Evolutionary conservation across 192 early-diverging fungal genomes (phyloP), one percentile per base, ranked within the genome.

Genomic region (Bifiguratus adelaidae): DNA sequence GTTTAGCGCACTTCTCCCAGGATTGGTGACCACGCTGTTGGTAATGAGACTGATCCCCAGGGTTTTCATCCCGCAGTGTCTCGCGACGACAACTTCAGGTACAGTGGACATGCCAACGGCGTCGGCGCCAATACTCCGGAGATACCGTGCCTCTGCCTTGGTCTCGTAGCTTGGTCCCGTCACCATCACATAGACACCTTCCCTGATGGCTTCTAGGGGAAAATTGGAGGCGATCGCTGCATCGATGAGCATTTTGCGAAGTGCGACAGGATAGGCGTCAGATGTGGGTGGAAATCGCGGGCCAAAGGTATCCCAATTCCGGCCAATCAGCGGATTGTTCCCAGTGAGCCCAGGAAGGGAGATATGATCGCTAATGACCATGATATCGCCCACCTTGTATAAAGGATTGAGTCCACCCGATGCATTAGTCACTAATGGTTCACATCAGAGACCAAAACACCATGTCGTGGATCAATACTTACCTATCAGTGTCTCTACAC

Each of bases 111-210:
- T 89, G 16, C 91, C 91, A 8, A 96, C 82, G 33, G 77, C 76
- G 60, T 93, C 91, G 9, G 74, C 89, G 24, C 87, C 87, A 15
- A 83, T 55, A 7, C 23, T 15, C 6, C 72, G 70, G 48, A 96
- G 65, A 50, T 79, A 78, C 26, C 83, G 49, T 43, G 81, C 77
- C 56, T 96, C 92, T 1, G 89, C 86, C 38, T 84, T 67, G 2
- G 88, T 86, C 61, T 96, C 93, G 51, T 85, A 92, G n/a, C 74
- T 77, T n/a, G 92, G 92, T 0, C 92, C 92, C n/a, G 84, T 65
- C 5, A 91, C 85, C 55, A 85, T 85, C 51, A 62, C 68, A 52
- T 89, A 91, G 7, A 85, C 66, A 44, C 87, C 91, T 60, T 94
- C 91, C 25, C 81, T 72, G 55, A 92, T 65, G 40, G 58, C 57